These are phyloP conservation scores for Cydonia oblonga DNA, from an alignment of 331 rosid species.

Conservation along the genomic window DNA sequence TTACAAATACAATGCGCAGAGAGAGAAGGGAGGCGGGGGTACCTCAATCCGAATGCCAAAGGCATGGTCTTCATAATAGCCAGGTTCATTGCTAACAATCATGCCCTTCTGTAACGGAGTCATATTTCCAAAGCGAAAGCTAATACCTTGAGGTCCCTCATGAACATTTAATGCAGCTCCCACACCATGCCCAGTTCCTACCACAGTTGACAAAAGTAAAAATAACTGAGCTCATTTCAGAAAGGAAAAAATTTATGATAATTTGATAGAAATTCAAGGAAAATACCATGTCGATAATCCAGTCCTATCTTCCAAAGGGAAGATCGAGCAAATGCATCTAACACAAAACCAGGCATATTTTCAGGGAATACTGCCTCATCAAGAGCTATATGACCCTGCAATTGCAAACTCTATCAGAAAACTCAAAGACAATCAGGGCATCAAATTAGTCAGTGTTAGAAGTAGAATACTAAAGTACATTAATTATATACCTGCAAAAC, in stretches of 20 bases:
- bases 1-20: conserved; percentile 6
- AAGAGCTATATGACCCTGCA: conserved; percentile 90
- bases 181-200: conserved; percentile 97
- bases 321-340: conserved; percentile 68
- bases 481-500: conserved; percentile 60
- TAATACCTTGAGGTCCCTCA: conserved; percentile 94
- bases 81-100: conserved; percentile 96
- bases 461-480: neutral
- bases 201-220: neutral
- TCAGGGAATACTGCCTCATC: conserved; percentile 86
- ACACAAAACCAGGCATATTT: conserved; percentile 80
- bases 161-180: conserved; percentile 98
- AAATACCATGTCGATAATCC: conserved; percentile 87
- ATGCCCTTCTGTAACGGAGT: conserved; percentile 69
- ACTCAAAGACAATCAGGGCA: neutral
- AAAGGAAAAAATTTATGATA: neutral
- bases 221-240: neutral
- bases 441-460: neutral
- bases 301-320: conserved; percentile 93
- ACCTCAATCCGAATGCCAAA: conserved; percentile 97
- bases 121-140: conserved; percentile 77
- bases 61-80: conserved; percentile 91
- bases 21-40: neutral
- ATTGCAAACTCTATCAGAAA: conserved; percentile 20
- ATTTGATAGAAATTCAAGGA: neutral